Conservation (phyloP, 257 asterid species). For the Solanum pinnatisectum region DNA sequence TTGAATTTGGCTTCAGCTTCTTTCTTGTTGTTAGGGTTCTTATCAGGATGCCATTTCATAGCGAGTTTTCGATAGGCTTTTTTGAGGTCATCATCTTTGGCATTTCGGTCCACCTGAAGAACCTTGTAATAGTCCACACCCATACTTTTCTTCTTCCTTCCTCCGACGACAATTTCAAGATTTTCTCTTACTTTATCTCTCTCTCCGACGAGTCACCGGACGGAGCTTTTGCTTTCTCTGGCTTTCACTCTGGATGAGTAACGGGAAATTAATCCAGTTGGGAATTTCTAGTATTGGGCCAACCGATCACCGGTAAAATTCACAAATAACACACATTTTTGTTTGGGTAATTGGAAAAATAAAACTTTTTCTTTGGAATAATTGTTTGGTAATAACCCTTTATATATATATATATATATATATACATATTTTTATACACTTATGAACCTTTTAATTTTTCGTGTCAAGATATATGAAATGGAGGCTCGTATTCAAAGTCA, state of each 20-base stretch:
- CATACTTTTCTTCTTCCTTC: conserved; percentile 13
- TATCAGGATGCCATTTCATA: conserved; percentile 76
- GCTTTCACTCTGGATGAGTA: not conserved
- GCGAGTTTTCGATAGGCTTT: conserved; percentile 63
- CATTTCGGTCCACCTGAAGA: conserved; percentile 49
- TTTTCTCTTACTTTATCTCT: not conserved
- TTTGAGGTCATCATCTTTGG: conserved; percentile 59
- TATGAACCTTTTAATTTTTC: not conserved
- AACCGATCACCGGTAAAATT: not conserved
- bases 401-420: too few species aligned
- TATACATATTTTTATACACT: not conserved
- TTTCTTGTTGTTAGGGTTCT: conserved; percentile 55
- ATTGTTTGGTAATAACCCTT: not conserved
- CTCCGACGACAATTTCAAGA: not conserved
- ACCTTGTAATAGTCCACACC: conserved; percentile 59
- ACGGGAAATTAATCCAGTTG: not conserved
- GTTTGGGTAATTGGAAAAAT: not conserved
- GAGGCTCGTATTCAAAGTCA: not conserved
- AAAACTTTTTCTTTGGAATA: not conserved
- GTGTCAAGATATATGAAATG: not conserved
- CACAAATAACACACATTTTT: not conserved
- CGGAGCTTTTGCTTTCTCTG: not conserved
- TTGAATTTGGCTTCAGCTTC: conserved; percentile 69
- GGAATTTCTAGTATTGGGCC: not conserved
- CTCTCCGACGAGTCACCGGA: not conserved